phyloP scores from a whole-genome alignment of 139 green algal species.

The Chlamydomonas schloesseri region DNA sequence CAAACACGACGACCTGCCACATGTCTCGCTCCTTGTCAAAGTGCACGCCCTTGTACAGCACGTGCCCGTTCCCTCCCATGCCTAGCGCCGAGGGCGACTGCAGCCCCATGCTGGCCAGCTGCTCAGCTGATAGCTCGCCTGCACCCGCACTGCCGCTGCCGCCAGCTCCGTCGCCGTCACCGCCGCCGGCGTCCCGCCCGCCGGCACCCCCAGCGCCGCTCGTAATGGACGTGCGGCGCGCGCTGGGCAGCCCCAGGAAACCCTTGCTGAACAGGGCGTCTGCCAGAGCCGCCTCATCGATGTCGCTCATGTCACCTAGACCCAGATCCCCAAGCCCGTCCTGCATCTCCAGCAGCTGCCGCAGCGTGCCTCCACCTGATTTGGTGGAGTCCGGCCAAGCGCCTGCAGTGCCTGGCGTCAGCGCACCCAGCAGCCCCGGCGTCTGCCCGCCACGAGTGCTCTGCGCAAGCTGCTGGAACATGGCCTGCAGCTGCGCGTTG shows the following conservation, averaged over 20 bases:
- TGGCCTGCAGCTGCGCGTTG: conserved; percentile 43
- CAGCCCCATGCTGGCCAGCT: conserved; percentile 33
- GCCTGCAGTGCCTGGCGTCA: conserved; percentile 35
- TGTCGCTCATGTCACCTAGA: neutral
- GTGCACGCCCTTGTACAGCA: conserved; percentile 55
- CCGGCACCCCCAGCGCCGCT: neutral
- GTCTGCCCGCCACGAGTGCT: conserved; percentile 34
- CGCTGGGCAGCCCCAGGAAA: conserved; percentile 30
- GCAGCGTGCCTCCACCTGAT: conserved; percentile 10
- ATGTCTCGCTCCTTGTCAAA: conserved; percentile 50
- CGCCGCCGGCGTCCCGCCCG: neutral
- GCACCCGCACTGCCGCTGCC: neutral
- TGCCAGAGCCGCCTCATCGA: conserved; percentile 13
- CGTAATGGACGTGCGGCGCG: neutral
- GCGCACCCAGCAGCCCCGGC: neutral
- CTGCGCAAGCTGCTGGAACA: conserved; percentile 52
- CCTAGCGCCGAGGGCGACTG: conserved; percentile 24
- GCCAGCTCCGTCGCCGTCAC: neutral
- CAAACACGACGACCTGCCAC: conserved; percentile 50
- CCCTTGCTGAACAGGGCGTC: conserved; percentile 8
- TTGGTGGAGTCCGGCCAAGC: conserved; percentile 28
- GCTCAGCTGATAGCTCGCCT: conserved; percentile 12
- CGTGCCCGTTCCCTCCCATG: neutral
- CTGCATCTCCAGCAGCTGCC: conserved; percentile 19
- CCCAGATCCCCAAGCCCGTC: neutral